Evolutionary conservation across 1,284 basidiomycete species (phyloP).

Genomic region (Serendipita sp.): DNA sequence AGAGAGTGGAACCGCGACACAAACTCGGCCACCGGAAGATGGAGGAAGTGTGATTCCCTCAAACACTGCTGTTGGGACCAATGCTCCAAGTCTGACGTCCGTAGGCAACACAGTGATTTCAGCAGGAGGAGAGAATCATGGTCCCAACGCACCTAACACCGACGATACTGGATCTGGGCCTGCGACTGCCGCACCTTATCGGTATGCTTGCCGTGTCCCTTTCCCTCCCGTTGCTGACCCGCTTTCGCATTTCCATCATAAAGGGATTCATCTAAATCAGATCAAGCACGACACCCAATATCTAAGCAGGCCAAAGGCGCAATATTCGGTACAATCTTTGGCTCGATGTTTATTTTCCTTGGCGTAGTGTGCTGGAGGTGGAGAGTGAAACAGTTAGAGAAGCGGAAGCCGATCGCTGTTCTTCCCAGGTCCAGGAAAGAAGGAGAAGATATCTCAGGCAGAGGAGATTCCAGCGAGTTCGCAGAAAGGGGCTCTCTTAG

Average conservation of each 20-base stretch:
- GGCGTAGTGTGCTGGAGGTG: background rate
- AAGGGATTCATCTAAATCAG: background rate
- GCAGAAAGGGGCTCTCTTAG: background rate
- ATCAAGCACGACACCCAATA: background rate
- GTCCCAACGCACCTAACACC: background rate
- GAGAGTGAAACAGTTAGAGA: background rate
- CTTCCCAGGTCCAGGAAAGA: background rate
- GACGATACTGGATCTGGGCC: too few relatives aligned
- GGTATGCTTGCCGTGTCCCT: background rate
- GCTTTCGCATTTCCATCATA: background rate
- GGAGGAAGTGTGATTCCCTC: too few relatives aligned
- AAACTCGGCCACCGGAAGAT: background rate
- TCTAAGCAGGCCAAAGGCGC: background rate
- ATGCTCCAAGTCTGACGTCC: too few relatives aligned
- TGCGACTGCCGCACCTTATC: background rate
- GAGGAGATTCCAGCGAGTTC: background rate
- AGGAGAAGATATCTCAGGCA: background rate
- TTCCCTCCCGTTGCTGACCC: background rate
- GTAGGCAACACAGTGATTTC: background rate
- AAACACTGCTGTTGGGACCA: too few relatives aligned
- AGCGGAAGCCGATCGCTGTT: background rate
- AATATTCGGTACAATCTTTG: background rate
- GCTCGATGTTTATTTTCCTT: background rate
- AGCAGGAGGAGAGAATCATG: background rate
- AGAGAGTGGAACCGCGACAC: background rate